Conservation (phyloP, 768 basidiomycete genomes). For the Rhodotorula babjevae region DNA sequence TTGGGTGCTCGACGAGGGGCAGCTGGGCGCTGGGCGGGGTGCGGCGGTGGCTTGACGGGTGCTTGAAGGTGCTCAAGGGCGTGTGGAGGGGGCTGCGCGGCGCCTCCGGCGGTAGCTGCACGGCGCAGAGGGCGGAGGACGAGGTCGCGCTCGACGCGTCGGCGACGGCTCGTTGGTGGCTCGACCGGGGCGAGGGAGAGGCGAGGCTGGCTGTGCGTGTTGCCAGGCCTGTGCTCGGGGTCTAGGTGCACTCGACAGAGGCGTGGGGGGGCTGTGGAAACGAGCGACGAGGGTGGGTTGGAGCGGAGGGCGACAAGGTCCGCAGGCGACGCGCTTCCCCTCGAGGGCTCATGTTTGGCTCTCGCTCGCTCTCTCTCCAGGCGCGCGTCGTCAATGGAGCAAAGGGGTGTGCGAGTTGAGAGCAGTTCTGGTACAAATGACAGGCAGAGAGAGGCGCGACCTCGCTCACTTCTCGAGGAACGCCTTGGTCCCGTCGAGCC, state of each 20-base stretch:
- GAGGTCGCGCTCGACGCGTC: not conserved
- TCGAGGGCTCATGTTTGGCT: too few relatives aligned
- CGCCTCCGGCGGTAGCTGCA: too few relatives aligned
- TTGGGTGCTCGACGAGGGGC: not conserved
- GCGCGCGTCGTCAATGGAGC: not conserved
- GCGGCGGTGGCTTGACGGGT: too few relatives aligned
- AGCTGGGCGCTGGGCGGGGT: too few relatives aligned
- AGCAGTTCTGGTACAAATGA: not conserved
- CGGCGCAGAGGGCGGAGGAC: too few relatives aligned
- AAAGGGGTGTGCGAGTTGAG: not conserved
- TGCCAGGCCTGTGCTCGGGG: not conserved
- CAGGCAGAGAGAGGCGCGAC: not conserved
- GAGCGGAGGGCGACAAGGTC: too few relatives aligned
- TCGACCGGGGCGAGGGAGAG: too few relatives aligned
- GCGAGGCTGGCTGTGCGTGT: too few relatives aligned
- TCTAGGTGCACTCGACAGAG: too few relatives aligned
- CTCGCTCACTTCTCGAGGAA: conserved; percentile 62
- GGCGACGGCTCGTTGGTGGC: not conserved
- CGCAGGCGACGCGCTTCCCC: not conserved
- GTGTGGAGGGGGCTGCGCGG: not conserved
- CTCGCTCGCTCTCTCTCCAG: not conserved
- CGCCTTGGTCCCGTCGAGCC: conserved; percentile 73
- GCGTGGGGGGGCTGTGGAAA: not conserved
- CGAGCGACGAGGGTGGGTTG: conserved; percentile 9
- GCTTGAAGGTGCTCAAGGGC: not conserved